Base-by-base conservation (phyloP, 495 filamentous ascomycete genomes). In the Daldinia caldariorum region DNA sequence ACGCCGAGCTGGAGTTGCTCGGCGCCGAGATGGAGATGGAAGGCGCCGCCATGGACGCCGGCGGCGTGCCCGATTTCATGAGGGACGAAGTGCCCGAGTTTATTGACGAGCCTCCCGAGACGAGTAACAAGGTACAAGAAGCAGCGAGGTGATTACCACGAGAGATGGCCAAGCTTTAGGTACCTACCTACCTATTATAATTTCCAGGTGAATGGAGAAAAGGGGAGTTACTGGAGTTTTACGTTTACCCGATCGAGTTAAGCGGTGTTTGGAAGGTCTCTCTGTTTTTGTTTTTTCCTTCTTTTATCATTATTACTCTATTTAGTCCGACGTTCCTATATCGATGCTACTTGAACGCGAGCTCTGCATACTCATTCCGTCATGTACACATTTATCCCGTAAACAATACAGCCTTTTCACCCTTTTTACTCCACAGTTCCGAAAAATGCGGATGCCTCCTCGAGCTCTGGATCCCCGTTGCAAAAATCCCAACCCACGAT, bases 401-500 rank as follows among this genome's bases (percentile, higher is more conserved):
- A 56, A 56, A 20, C 16, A 39, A 50, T 6, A 29, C 13, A 18
- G 29, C 31, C n/a, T 22, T 55, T 32, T 16, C 16, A 59, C 43
- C 13, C 14, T 18, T 34, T 32, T 61, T 75, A 87, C 57, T 85
- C 82, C n/a, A 86, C 77, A 6, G 80, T 79, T 5, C 74, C 83
- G 70, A 97, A 97, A 76, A 97, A 97, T 39, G 86, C 88, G 58
- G 88, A 88, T 2, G 92, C 92, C 74, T 92, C 89, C 59, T 93
- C 88, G 50, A 99, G 89, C 67, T 94, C 88, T 72, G 87, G 81
- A 58, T 99, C 95, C n/a, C 87, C 91, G 70, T 91, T 91, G 55
- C 93, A 94, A 84, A 97, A 99, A 80, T 99, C 95, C 95, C 95
- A 99, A 4, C 94, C 95, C 3, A 98, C 92, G 66, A 99, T 98